Evolutionary conservation across 768 basidiomycete species (phyloP).

Genomic region (Piloderma croceum): DNA sequence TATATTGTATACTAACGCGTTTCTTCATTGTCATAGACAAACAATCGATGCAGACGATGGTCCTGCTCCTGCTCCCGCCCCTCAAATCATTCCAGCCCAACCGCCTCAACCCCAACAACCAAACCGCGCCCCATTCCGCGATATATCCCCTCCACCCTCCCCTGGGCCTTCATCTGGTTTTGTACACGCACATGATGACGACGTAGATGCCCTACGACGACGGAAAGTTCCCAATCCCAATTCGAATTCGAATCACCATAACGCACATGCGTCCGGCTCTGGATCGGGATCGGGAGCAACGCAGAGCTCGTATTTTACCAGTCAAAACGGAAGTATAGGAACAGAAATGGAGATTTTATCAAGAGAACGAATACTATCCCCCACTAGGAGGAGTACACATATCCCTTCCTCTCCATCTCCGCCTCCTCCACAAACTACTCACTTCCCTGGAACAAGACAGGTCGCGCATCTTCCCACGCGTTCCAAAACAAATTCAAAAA

Average conservation of each 20-base stretch:
- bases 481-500: constrained; percentile 5
- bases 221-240: constrained; percentile 27
- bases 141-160: constrained; percentile 31
- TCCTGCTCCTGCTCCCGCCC: too few species aligned
- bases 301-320: too few species aligned
- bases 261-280: not conserved
- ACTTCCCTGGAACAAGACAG: constrained; percentile 5
- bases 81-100: constrained; percentile 7
- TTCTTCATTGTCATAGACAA: too few species aligned
- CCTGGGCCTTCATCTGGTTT: constrained; percentile 7
- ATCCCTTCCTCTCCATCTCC: too few species aligned
- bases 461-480: constrained; percentile 11
- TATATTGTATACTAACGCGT: too few species aligned
- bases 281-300: not conserved
- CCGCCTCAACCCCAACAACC: constrained; percentile 10
- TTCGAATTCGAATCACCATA: not conserved
- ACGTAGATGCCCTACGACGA: constrained; percentile 33
- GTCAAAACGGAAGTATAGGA: too few species aligned
- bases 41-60: too few species aligned
- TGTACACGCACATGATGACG: constrained; percentile 30
- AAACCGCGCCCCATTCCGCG: constrained; percentile 33
- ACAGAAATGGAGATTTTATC: too few species aligned
- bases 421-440: constrained; percentile 25
- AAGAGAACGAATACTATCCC: too few species aligned
- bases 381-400: too few species aligned